Conservation (phyloP, 192 early-diverging fungal species). For the Coemansia sp. region DNA sequence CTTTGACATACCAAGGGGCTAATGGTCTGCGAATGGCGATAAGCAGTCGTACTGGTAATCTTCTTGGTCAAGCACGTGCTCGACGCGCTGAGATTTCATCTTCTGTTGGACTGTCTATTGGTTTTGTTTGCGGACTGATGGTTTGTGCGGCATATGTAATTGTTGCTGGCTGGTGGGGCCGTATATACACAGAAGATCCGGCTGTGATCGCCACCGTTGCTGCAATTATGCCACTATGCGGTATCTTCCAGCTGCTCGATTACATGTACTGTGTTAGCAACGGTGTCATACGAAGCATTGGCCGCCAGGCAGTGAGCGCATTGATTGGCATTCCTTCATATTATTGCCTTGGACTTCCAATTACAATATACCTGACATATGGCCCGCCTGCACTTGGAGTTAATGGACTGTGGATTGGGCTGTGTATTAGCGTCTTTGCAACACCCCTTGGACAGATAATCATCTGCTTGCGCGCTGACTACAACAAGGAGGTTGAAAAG, state of each 20-base stretch:
- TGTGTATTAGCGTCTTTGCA: slow-evolving; percentile 31
- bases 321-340: slow-evolving; percentile 57
- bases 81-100: slow-evolving; percentile 44
- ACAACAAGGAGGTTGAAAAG: slow-evolving; percentile 28
- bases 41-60: slow-evolving; percentile 59
- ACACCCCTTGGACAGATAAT: slow-evolving; percentile 37
- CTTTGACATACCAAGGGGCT: slow-evolving; percentile 57
- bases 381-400: slow-evolving; percentile 43
- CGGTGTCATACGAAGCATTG: slow-evolving; percentile 58
- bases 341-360: slow-evolving; percentile 59
- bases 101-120: slow-evolving; percentile 31
- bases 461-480: slow-evolving; percentile 34
- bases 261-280: slow-evolving; percentile 62
- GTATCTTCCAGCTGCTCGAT: slow-evolving; percentile 69
- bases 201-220: slow-evolving; percentile 73
- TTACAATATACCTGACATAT: slow-evolving; percentile 59
- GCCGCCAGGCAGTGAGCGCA: slow-evolving; percentile 56
- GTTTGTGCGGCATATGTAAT: slow-evolving; percentile 20
- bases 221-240: slow-evolving; percentile 74
- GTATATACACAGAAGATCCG: slow-evolving; percentile 65
- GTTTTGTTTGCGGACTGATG: slow-evolving; percentile 16
- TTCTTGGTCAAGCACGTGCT: slow-evolving; percentile 48
- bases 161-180: slow-evolving; percentile 53
- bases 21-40: slow-evolving; percentile 61
- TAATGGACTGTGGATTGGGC: slow-evolving; percentile 52